Base-by-base conservation (phyloP, 768 basidiomycete species). In the Naganishia vaughanmartiniae region DNA sequence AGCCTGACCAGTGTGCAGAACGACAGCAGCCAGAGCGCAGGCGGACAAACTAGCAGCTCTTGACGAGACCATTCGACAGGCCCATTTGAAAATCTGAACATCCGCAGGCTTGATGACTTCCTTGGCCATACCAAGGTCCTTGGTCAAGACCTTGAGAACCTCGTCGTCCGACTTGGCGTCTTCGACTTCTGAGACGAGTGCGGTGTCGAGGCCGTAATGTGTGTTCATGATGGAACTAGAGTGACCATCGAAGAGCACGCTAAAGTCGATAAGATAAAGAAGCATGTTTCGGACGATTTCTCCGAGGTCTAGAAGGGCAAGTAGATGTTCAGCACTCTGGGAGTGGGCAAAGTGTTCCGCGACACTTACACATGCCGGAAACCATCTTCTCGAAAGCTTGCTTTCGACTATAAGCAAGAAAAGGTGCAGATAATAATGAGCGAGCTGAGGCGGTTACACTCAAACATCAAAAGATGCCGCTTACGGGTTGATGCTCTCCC, bases 341-440 rank as follows among this genome's bases (percentile, higher is more conserved):
- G 17, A 42, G 42, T 51, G 28, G 30, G 4, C 12, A 28, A 36
- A 21, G 24, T 26, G 45, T 28, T 9, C 12, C 11, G 14, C 28
- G 10, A 1, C 30, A 76, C 78, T 70, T 66, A 80, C 79, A 99
- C 95, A 99, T 97, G 69, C 96, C 96, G 1, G 93, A 96, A 74
- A 99, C 90, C 83, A 96, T 92, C 84, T 98, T 99, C 82, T 99
- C 96, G 79, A 93, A 98, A 1, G 91, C 91, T 80, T 98, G 96
- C 79, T 86, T 89, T 42, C 86, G 84, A 30, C 82, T 83, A 66
- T 4, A 39, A 11, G n/a, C 70, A 48, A 66, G 53, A 54, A 21
- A 33, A 4, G 4, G 24, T 1, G 42, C n/a, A n/a, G 48, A 4
- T n/a, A 26, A 31, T 12, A 24, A 21, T 46, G 30, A 28, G 31